Conservation (phyloP, 1,284 basidiomycete species). For the Cerrena zonata region DNA sequence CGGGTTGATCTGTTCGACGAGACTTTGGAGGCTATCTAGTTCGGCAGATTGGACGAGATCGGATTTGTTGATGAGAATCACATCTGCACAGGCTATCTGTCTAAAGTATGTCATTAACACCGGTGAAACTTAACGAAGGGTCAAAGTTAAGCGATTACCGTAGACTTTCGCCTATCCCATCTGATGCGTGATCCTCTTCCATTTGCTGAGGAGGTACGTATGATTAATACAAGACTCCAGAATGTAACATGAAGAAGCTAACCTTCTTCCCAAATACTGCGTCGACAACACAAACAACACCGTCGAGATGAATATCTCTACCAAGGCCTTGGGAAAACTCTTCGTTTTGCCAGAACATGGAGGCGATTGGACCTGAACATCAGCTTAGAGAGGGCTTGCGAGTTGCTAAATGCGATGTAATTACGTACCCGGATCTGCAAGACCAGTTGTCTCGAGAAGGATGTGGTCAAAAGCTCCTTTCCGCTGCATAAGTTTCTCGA, state of each 20-base stretch:
- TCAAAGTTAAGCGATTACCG: slow-evolving; percentile 37
- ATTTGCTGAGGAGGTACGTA: slow-evolving; percentile 72
- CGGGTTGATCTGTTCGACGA: slow-evolving; percentile 73
- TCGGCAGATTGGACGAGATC: slow-evolving; percentile 56
- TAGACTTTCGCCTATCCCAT: slow-evolving; percentile 70
- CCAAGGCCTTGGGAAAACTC: slow-evolving; percentile 71
- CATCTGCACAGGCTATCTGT: slow-evolving; percentile 85
- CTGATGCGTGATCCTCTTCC: slow-evolving; percentile 62
- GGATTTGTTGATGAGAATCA: slow-evolving; percentile 84
- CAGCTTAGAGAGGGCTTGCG: too few relatives aligned
- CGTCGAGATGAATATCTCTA: slow-evolving; percentile 74
- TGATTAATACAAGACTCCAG: slow-evolving; percentile 7
- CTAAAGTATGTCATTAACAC: slow-evolving; percentile 39
- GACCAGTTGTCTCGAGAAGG: slow-evolving; percentile 85
- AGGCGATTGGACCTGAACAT: slow-evolving; percentile 67
- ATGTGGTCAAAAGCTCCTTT: slow-evolving; percentile 89
- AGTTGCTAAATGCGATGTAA: too few relatives aligned
- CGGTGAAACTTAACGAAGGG: neutral
- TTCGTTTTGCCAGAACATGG: slow-evolving; percentile 89
- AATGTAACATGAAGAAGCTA: slow-evolving; percentile 1
- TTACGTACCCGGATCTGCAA: slow-evolving; percentile 81
- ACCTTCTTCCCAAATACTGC: slow-evolving; percentile 80
- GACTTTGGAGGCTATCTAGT: slow-evolving; percentile 43
- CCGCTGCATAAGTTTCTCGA: slow-evolving; percentile 79
- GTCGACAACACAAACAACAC: slow-evolving; percentile 87